Conservation (phyloP, 768 basidiomycete genomes). For the Suillus occidentalis region DNA sequence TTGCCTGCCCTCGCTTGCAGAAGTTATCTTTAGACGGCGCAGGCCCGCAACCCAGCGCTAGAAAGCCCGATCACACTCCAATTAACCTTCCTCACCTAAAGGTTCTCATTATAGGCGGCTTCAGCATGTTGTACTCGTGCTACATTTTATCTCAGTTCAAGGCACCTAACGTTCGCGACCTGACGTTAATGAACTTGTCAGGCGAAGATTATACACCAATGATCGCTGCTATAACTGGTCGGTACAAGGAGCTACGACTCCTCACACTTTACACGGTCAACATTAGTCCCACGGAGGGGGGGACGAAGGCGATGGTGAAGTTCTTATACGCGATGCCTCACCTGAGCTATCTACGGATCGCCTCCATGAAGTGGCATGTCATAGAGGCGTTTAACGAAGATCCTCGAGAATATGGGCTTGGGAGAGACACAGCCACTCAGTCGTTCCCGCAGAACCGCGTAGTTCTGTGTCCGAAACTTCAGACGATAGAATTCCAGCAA, state of each 20-base stretch:
- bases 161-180: slow-evolving; percentile 57
- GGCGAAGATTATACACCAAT: slow-evolving; percentile 53
- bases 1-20: slow-evolving; percentile 45
- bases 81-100: slow-evolving; percentile 50
- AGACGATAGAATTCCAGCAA: slow-evolving; percentile 47
- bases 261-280: slow-evolving; percentile 53
- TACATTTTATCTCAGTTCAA: slow-evolving; percentile 48
- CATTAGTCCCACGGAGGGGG: slow-evolving; percentile 26
- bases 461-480: slow-evolving; percentile 45
- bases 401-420: slow-evolving; percentile 25
- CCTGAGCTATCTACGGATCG: slow-evolving; percentile 49
- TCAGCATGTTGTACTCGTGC: slow-evolving; percentile 46
- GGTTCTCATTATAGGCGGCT: slow-evolving; percentile 57
- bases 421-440: slow-evolving; percentile 7
- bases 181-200: slow-evolving; percentile 55
- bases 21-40: slow-evolving; percentile 65
- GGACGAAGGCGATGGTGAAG: slow-evolving; percentile 36
- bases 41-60: slow-evolving; percentile 44
- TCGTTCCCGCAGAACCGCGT: slow-evolving; percentile 9
- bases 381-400: slow-evolving; percentile 51
- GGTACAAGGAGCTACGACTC: slow-evolving; percentile 52
- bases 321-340: slow-evolving; percentile 62
- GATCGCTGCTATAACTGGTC: slow-evolving; percentile 44
- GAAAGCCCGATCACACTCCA: slow-evolving; percentile 33
- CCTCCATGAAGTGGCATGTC: slow-evolving; percentile 41